Evolutionary conservation across 768 basidiomycete genomes (phyloP), one percentile per base, ranked within the genome.

Genomic region (Calocera cornea): DNA sequence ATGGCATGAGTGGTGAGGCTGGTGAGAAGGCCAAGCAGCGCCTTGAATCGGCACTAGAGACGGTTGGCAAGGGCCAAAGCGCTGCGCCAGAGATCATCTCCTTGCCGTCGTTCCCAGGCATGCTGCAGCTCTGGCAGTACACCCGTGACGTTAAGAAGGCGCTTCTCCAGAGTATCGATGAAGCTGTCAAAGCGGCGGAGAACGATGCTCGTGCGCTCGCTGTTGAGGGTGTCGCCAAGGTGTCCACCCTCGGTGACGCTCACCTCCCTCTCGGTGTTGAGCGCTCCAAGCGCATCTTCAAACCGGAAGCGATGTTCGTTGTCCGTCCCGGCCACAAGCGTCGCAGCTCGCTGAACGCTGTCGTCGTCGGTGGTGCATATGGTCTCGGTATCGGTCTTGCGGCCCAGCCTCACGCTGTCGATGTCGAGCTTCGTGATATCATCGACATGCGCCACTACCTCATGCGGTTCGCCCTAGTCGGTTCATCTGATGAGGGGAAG

Each of bases 291-390:
- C 82, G 92, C 31, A 85, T 95, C 14, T 99, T 99, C 81, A 86
- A 91, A 80, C 92, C 95, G n/a, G 89, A 95, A 74, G 95, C 92
- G 16, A 98, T 99, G 97, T 99, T 98, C 79, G 85, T 84, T 66
- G 77, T 82, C 47, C 81, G 80, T 27, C 54, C 54, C 16, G 54
- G 54, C 3, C 54, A 60, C 31, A 60, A 60, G 54, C 54, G 54
- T 10, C 75, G 78, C 33, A 76, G 81, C 8, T 72, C 74, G 29
- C 75, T 75, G 71, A 72, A 74, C 67, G 74, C 72, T 34, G 80
- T 92, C 67, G 87, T 89, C 47, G 87, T 90, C 50, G 89, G 92
- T 68, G 90, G 89, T 66, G 73, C 85, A 3, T 82, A 86, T 71
- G 91, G 92, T 29, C 85, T 97, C 5, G 90, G 91, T 27, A 85